Base-by-base conservation (phyloP, 2,329 filamentous ascomycete species). In the Lachnellula subtilissima region DNA sequence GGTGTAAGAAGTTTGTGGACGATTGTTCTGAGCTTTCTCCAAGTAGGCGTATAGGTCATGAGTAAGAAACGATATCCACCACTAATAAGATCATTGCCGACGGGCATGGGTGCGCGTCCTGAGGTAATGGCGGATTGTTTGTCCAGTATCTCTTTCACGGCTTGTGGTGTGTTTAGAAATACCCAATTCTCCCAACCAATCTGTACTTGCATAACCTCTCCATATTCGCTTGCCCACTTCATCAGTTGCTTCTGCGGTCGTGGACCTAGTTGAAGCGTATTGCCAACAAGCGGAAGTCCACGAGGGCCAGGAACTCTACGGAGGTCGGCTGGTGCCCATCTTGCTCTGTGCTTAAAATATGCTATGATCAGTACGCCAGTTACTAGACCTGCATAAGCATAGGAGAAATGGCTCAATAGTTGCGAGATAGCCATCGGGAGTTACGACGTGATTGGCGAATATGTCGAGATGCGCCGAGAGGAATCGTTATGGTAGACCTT, bases 161-260 rank as follows among this genome's bases (percentile, higher is more conserved):
- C 76, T 23, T 70, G 67, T 1, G 76, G 75, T 14, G 64, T 73
- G 62, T 75, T 76, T 28, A 78, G 60, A 55, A 76, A 67, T 17
- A 76, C 71, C 74, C 74, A 78, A 56, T 75, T 70, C 48, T 76
- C 70, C 71, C 73, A 75, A 5, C 76, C 76, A 4, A 77, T 61
- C 2, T 70, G 68, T 17, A 78, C 63, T 54, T 72, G 71, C 66
- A 72, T 77, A 4, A 78, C 53, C n/a, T 78, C 75, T 37, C 76
- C 76, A 61, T 76, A 76, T 51, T 73, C 52, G 2, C 61, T 57
- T 0, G 74, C 72, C 74, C 74, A 77, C 52, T 39, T 35, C 28
- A 37, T 51, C 19, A 56, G 52, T 19, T 48, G 15, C 17, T 46
- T 22, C 17, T 50, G 51, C n/a, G 57, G 48, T 32, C 52, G 42